These are phyloP conservation scores for Sophora flavescens DNA, from an alignment of 306 rosid species.

Conservation along the genomic window DNA sequence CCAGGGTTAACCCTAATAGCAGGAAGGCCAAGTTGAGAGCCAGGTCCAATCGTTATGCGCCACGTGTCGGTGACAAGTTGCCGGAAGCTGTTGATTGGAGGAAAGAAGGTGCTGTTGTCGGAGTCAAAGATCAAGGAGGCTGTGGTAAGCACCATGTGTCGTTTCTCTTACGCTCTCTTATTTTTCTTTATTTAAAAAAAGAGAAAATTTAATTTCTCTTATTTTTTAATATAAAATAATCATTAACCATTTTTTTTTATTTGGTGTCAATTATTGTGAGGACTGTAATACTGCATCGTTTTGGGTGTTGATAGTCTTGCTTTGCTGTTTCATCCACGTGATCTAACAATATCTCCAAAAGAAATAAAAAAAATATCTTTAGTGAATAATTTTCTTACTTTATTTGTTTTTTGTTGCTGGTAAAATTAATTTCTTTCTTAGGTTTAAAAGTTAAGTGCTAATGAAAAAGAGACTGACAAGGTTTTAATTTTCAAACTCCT, in stretches of 20 bases:
- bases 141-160: constrained; percentile 66
- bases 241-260: background rate
- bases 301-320: background rate
- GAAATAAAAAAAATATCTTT: background rate
- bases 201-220: background rate
- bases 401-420: background rate
- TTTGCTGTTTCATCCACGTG: background rate
- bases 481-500: background rate
- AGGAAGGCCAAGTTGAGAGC: constrained; percentile 39
- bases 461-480: background rate
- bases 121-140: constrained; percentile 85
- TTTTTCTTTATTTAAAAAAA: background rate
- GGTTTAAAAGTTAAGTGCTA: background rate
- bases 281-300: background rate
- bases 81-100: constrained; percentile 93
- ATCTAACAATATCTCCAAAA: background rate
- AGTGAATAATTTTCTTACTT: background rate
- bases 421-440: background rate
- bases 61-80: constrained; percentile 72
- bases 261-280: background rate
- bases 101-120: constrained; percentile 76
- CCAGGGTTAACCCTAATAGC: constrained; percentile 50
- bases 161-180: background rate
- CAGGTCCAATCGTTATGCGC: constrained; percentile 60
- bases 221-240: background rate